Evolutionary conservation across 352 stramenopile species (phyloP), one percentile per base, ranked within the genome.

Genomic region (Pythium apleroticum): DNA sequence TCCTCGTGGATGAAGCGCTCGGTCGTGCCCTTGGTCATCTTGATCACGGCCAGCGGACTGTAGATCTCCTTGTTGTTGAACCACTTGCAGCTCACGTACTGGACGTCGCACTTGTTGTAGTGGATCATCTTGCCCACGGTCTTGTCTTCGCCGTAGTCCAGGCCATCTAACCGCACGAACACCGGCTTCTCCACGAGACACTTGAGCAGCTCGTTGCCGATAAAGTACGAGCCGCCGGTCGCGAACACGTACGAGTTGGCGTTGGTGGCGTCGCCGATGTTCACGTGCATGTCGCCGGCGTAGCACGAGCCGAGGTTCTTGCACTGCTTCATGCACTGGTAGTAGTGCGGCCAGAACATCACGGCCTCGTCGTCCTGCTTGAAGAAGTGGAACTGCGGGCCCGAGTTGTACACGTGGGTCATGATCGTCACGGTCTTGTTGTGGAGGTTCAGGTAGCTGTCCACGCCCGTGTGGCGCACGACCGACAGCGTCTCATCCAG

Each of bases 31-130:
- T 91, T 91, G 57, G 66, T 81, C 80, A 90, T 90, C 64, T 80
- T 84, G 28, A 91, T 75, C 50, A 89, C 66, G 25, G 75, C 77
- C 57, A 89, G 84, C 7, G 80, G 78, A 37, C 75, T 88, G 63
- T 87, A 90, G 53, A 91, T 76, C 59, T 91, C 83, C 52, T 87
- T 79, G 68, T 91, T 91, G 70, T 91, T 91, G 69, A 91, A 90
- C 83, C 83, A 91, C 73, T 91, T 91, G 76, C 83, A 91, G 71
- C 81, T 91, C 65, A 91, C 81, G 66, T 89, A 89, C 75, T 91
- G 77, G 31, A 88, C 83, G 27, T 81, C 67, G 65, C 83, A 91
- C 39, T 75, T 80, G 66, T 90, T 91, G 69, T 83, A 91, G 68
- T 90, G 81, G 69, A 91, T 83, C 83, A 91, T 91, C 71, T 91